These are phyloP conservation scores for Aspergillus eucalypticola DNA, from an alignment of 2,329 filamentous ascomycete genomes.

Conservation along the genomic window DNA sequence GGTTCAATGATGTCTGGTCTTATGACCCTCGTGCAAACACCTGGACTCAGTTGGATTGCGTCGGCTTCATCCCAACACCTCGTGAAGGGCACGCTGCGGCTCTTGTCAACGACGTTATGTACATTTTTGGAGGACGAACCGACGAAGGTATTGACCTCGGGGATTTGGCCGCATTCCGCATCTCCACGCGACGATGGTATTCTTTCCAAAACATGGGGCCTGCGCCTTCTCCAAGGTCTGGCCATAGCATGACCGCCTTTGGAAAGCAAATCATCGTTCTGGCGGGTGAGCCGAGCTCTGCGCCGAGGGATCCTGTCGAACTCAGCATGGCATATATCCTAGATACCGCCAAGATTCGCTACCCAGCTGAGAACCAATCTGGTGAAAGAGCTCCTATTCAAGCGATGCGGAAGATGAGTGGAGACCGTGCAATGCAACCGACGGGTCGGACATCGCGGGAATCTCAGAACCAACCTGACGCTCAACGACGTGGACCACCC, in stretches of 20 bases:
- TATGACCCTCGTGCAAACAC: slow-evolving; percentile 81
- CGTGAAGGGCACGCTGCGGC: slow-evolving; percentile 93
- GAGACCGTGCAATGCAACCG: slow-evolving; percentile 45
- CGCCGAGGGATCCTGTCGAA: slow-evolving; percentile 76
- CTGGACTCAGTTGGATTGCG: slow-evolving; percentile 91
- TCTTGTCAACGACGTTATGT: slow-evolving; percentile 97
- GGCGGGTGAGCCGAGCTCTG: slow-evolving; percentile 90
- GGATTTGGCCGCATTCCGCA: slow-evolving; percentile 83
- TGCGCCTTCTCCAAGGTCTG: slow-evolving; percentile 87
- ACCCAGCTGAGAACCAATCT: slow-evolving; percentile 71
- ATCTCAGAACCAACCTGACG: slow-evolving; percentile 41
- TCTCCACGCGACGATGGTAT: slow-evolving; percentile 88
- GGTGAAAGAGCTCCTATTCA: slow-evolving; percentile 44
- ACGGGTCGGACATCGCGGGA: slow-evolving; percentile 47
- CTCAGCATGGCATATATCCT: slow-evolving; percentile 86
- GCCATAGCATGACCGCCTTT: slow-evolving; percentile 95
- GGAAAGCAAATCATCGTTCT: slow-evolving; percentile 90
- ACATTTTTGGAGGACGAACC: slow-evolving; percentile 93
- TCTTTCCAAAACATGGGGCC: slow-evolving; percentile 99
- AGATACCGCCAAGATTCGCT: slow-evolving; percentile 94
- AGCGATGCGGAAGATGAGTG: slow-evolving; percentile 45
- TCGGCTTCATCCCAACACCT: slow-evolving; percentile 92
- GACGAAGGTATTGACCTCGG: slow-evolving; percentile 91
- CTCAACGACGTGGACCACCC: slow-evolving; percentile 39
- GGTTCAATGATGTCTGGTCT: slow-evolving; percentile 99